These are phyloP conservation scores for Camellia sinensis DNA, from an alignment of 148 eudicot genomes.

Conservation along the genomic window DNA sequence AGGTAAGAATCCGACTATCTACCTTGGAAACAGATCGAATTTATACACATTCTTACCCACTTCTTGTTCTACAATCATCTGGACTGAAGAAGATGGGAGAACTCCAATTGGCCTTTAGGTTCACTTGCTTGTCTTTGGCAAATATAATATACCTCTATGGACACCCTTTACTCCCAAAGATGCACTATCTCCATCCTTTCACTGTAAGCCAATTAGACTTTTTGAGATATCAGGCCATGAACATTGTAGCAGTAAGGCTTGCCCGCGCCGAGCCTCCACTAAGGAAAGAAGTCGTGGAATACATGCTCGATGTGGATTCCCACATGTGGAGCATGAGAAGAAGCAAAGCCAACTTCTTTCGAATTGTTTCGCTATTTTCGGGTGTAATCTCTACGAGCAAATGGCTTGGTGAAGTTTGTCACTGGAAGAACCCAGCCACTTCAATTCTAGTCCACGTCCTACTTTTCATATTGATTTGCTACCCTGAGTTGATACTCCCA, in stretches of 20 bases:
- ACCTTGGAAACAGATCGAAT: slow-evolving; percentile 37
- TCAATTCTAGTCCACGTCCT: slow-evolving; percentile 33
- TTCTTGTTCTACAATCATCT: slow-evolving; percentile 34
- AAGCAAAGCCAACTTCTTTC: slow-evolving; percentile 42
- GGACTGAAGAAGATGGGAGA: slow-evolving; percentile 47
- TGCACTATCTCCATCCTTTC: slow-evolving; percentile 42
- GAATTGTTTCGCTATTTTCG: slow-evolving; percentile 26
- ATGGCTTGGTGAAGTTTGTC: slow-evolving; percentile 31
- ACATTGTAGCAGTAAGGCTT: slow-evolving; percentile 26
- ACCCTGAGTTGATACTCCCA: slow-evolving; percentile 40
- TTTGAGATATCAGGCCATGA: slow-evolving; percentile 36
- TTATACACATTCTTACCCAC: slow-evolving; percentile 42
- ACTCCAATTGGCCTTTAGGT: slow-evolving; percentile 35
- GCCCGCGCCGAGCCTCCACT: slow-evolving; percentile 38
- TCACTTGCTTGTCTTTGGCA: slow-evolving; percentile 34
- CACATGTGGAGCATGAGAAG: slow-evolving; percentile 49
- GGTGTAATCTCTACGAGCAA: slow-evolving; percentile 32
- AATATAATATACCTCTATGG: slow-evolving; percentile 38
- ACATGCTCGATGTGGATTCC: slow-evolving; percentile 39
- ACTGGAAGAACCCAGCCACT: slow-evolving; percentile 39
- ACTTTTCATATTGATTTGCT: slow-evolving; percentile 29
- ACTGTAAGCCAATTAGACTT: slow-evolving; percentile 34
- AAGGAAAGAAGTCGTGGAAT: slow-evolving; percentile 36
- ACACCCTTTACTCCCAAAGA: slow-evolving; percentile 35
- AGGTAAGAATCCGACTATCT: slow-evolving; percentile 39